phyloP scores from a whole-genome alignment of 331 rosid genomes.

The Quercus tomentella region DNA sequence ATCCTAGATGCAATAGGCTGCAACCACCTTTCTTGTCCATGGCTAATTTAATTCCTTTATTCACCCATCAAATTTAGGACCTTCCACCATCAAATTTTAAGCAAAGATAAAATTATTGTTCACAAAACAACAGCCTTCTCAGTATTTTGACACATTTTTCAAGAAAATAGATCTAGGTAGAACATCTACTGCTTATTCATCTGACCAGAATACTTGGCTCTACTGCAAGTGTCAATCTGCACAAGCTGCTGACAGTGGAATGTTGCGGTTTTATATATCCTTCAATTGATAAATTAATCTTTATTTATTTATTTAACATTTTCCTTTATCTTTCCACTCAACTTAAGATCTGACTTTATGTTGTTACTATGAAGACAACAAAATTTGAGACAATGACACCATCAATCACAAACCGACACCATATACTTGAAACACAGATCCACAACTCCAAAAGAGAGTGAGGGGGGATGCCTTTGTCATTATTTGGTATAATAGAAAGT shows the following conservation, averaged over 20 bases:
- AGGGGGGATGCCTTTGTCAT: too few species aligned
- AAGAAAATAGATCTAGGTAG: not conserved
- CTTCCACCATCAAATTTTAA: not conserved
- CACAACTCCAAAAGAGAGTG: not conserved
- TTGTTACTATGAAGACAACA: not conserved
- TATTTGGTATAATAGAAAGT: too few species aligned
- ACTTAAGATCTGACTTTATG: not conserved
- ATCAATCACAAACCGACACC: too few species aligned
- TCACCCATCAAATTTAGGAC: not conserved
- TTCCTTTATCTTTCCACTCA: not conserved
- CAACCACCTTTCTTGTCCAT: not conserved
- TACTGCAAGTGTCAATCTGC: not conserved
- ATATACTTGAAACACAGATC: too few species aligned
- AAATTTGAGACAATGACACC: not conserved
- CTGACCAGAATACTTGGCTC: not conserved
- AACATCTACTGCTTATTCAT: not conserved
- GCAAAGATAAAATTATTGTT: not conserved
- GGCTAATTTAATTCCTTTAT: not conserved
- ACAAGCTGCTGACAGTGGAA: not conserved
- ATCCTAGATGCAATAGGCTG: not conserved
- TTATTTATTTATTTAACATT: not conserved
- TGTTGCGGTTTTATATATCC: not conserved
- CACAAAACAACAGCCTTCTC: not conserved
- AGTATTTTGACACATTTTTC: not conserved
- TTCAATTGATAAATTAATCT: not conserved